Evolutionary conservation across 768 basidiomycete genomes (phyloP), one percentile per base, ranked within the genome.

Genomic region (Multifurca ochricompacta): DNA sequence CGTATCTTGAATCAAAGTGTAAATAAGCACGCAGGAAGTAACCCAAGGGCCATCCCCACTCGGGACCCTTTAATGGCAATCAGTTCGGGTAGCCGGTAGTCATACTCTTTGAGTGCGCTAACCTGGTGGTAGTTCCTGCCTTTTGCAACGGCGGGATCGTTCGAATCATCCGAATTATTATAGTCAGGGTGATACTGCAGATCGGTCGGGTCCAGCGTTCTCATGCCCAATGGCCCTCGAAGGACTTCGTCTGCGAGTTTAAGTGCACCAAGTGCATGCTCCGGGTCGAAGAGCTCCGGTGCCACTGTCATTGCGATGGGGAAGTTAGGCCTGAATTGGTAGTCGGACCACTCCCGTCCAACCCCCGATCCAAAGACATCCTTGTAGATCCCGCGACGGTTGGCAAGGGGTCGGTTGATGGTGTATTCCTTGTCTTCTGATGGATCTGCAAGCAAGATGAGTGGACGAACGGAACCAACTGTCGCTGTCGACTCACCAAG

Each of bases 221-320:
- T 96, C 90, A 98, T 95, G 1, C 96, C 96, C 56, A 98, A 73
- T 1, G 95, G 94, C 1, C 81, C 81, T n/a, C 88, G 79, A 25
- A 99, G 75, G 36, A 83, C 74, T 61, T 83, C 67, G 67, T 95
- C 92, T 2, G 86, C 87, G n/a, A 93, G 70, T 57, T 78, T 76
- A 34, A 98, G 73, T 0, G 92, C 90, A 4, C 73, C 78, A 18
- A 97, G 73, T 0, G 91, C 96, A 66, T 87, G 87, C 48, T 77
- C 67, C 8, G 80, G 79, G 49, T 91, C 79, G 69, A 98, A 99
- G 42, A 99, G 70, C 67, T 98, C 96, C 8, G 95, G 95, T 1
- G 96, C 96, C 41, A 98, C 93, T 2, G 86, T 79, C 94, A 98
- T 97, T 0, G 96, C 91, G 54, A 97, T 87, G 4, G 93, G 85